Evolutionary conservation across 2,329 filamentous ascomycete species (phyloP).

Genomic region (Pseudodiploospora longispora): DNA sequence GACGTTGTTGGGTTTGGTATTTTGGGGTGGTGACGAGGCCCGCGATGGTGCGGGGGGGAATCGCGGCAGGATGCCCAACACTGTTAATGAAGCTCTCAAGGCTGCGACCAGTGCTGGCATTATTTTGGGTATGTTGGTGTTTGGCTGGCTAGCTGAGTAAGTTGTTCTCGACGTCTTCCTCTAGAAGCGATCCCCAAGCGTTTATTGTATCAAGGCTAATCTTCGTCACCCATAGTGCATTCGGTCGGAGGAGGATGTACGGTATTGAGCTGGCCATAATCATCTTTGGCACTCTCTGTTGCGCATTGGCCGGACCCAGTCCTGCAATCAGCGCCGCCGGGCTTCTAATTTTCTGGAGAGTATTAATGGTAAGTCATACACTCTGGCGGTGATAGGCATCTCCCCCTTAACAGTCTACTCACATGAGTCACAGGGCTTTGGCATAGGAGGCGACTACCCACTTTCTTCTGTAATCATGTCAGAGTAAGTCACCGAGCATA

Average conservation of each 20-base stretch:
- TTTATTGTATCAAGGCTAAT: not conserved
- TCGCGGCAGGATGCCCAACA: constrained; percentile 51
- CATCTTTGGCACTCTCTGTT: constrained; percentile 61
- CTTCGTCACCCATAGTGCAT: constrained; percentile 29
- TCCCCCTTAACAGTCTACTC: too few relatives aligned
- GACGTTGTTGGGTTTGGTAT: constrained; percentile 66
- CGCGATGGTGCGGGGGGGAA: constrained; percentile 42
- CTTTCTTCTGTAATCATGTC: constrained; percentile 73
- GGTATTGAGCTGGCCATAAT: constrained; percentile 69
- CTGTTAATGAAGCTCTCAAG: constrained; percentile 67
- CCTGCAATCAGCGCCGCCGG: constrained; percentile 51
- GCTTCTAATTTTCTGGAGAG: constrained; percentile 65
- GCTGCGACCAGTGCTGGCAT: constrained; percentile 75
- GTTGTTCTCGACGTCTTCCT: constrained; percentile 8
- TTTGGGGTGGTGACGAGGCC: constrained; percentile 48
- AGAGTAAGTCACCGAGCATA: constrained; percentile 39
- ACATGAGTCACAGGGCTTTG: constrained; percentile 44
- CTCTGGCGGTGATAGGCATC: too few relatives aligned
- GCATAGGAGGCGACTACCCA: constrained; percentile 77
- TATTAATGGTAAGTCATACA: constrained; percentile 51
- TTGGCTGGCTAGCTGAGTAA: constrained; percentile 67
- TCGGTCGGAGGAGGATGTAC: constrained; percentile 76
- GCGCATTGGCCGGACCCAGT: constrained; percentile 54
- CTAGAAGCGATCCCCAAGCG: not conserved
- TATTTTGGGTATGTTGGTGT: constrained; percentile 67